Percentiles rank a stretch among this genome's conserved stretches.
phyloP scores from a whole-genome alignment of 2,329 filamentous ascomycete species.

The Venturiaceae sp. region DNA sequence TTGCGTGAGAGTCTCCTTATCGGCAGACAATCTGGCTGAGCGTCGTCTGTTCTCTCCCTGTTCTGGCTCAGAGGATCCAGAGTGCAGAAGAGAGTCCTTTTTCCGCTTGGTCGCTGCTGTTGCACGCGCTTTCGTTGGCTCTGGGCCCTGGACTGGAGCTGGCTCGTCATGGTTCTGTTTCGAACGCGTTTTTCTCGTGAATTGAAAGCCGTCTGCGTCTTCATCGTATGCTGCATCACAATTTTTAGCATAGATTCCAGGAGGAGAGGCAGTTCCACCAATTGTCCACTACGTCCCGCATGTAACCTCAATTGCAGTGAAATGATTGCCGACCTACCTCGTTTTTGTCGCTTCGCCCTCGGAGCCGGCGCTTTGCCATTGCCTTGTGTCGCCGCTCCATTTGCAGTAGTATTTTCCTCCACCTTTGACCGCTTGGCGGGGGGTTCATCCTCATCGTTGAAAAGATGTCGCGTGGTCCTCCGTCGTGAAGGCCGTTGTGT shows the following conservation, averaged over 20 bases:
- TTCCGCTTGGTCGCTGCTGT: slow-evolving; percentile 21
- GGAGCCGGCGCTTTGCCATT: slow-evolving; percentile 20
- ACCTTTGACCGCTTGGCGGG: slow-evolving; percentile 26
- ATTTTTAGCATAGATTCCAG: slow-evolving; percentile 9
- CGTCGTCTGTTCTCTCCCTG: slow-evolving; percentile 25
- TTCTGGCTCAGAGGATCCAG: slow-evolving; percentile 22
- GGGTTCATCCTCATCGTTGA: slow-evolving; percentile 34
- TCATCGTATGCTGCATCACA: slow-evolving; percentile 34
- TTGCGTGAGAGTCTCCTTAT: slow-evolving; percentile 20
- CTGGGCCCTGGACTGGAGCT: slow-evolving; percentile 11
- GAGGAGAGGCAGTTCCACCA: neutral
- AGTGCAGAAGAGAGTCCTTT: slow-evolving; percentile 13
- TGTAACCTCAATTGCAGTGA: neutral
- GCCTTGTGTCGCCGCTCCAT: neutral
- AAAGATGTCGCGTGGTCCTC: slow-evolving; percentile 34
- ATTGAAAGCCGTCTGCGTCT: slow-evolving; percentile 38
- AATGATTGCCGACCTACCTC: slow-evolving; percentile 15
- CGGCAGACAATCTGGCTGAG: slow-evolving; percentile 35
- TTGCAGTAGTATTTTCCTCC: neutral
- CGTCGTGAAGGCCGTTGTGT: slow-evolving; percentile 34
- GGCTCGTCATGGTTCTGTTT: slow-evolving; percentile 14
- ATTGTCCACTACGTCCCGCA: neutral
- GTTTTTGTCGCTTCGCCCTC: slow-evolving; percentile 25
- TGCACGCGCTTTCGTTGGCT: slow-evolving; percentile 21
- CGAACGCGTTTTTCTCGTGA: slow-evolving; percentile 30